Evolutionary conservation across 805 yeast genomes (phyloP), one percentile per base, ranked within the genome.

Genomic region (Candida golubevii): DNA sequence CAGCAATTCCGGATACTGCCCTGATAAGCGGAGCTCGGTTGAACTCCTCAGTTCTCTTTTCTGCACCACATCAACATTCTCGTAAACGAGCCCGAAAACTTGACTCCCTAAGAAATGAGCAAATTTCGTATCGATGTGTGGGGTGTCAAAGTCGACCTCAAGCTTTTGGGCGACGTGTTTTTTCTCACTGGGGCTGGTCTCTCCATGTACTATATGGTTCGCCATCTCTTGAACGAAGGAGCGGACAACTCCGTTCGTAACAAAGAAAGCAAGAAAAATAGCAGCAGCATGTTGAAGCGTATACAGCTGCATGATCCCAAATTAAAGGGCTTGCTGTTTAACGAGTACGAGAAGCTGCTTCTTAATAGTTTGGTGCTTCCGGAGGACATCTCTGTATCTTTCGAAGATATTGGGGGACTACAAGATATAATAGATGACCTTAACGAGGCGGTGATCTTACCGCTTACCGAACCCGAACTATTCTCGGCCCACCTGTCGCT

Each of bases 331-430:
- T 59, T 83, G 8, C 75, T 71, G 8, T 70, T 87, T 35, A 83
- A 80, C 53, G 78, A 74, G 44, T 90, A 93, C 61, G 99, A 93
- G 60, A 78, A 79, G 49, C 71, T 79, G n/a, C 77, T 93, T 1
- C 66, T 93, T 45, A 80, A 85, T 11, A 80, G 85, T 11, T 86
- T 91, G 27, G 83, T 93, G 7, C 78, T 88, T 1, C 96, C 98
- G 0, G 82, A 80, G 2, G 97, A 89, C 46, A 86, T 93, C 35
- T 73, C 77, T 26, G 85, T 84, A 4, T 71, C 79, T 10, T 93
- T 93, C 61, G 73, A 71, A 30, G 96, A 90, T 59, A 79, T 93
- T 43, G 99, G 98, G 13, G 99, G 99, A 0, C 70, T 93, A 33
- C 93, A 87, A 42, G 71, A 71, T 10, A 85, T 89, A 32, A 79